Percentiles rank a stretch among this genome's conserved stretches.
Evolutionary conservation across 1,139 yeast species (phyloP).

Genomic region (Lodderomyces margitis): DNA sequence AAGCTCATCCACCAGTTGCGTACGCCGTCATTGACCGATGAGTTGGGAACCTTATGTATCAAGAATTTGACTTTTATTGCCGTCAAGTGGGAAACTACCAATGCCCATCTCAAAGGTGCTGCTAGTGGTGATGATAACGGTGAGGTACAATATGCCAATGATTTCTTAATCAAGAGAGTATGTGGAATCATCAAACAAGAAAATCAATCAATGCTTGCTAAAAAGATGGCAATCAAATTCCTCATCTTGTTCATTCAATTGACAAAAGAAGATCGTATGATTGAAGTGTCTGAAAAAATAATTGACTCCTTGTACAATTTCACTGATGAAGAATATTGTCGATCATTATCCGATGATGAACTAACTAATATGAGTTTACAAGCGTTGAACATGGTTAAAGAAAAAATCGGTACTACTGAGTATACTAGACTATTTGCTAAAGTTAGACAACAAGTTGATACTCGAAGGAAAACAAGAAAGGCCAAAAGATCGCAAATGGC

Average conservation of each 20-base stretch:
- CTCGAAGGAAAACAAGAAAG: slow-evolving; percentile 72
- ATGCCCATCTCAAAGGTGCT: slow-evolving; percentile 8
- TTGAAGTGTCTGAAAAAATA: slow-evolving; percentile 42
- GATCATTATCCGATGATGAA: slow-evolving; percentile 47
- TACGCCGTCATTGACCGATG: slow-evolving; percentile 71
- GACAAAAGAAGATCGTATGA: slow-evolving; percentile 37
- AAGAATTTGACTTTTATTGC: slow-evolving; percentile 66
- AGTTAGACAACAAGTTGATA: slow-evolving; percentile 58
- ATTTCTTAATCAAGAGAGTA: slow-evolving; percentile 61
- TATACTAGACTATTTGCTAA: slow-evolving; percentile 63
- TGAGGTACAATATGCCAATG: slow-evolving; percentile 41
- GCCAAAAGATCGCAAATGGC: slow-evolving; percentile 76
- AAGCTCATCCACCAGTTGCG: slow-evolving; percentile 74
- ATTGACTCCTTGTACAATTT: slow-evolving; percentile 61
- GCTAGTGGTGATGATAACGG: slow-evolving; percentile 20
- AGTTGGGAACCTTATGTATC: slow-evolving; percentile 62
- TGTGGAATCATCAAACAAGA: slow-evolving; percentile 69
- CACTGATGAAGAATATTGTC: slow-evolving; percentile 42
- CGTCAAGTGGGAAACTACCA: slow-evolving; percentile 55
- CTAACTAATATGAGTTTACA: slow-evolving; percentile 62
- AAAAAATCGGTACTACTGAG: slow-evolving; percentile 69
- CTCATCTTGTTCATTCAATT: slow-evolving; percentile 57
- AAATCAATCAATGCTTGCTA: slow-evolving; percentile 51
- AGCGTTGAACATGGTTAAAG: slow-evolving; percentile 66
- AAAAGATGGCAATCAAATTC: slow-evolving; percentile 63